Evolutionary conservation across 345 rosid species (phyloP).

Genomic region (Citrus mangshanensis): DNA sequence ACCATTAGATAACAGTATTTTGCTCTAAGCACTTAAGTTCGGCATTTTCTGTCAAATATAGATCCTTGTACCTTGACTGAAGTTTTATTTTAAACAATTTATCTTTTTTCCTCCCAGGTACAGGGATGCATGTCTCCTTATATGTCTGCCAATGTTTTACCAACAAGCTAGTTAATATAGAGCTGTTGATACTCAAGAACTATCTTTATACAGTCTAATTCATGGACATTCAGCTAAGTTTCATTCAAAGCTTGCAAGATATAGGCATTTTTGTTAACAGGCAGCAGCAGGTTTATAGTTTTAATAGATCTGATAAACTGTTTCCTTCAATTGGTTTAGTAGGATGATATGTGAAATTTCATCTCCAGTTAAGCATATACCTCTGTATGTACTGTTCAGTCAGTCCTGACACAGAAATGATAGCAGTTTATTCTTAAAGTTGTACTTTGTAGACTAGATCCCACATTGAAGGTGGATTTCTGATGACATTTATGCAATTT

Average conservation of each 20-base stretch:
- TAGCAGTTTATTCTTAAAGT: background rate
- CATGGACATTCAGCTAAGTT: background rate
- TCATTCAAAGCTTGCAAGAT: background rate
- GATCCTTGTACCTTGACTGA: background rate
- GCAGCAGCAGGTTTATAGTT: background rate
- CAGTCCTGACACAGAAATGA: background rate
- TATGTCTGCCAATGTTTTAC: constrained; percentile 57
- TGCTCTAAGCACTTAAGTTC: background rate
- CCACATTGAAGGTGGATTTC: background rate
- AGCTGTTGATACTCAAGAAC: background rate
- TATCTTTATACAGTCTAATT: background rate
- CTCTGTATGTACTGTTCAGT: background rate
- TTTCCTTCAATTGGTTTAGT: background rate
- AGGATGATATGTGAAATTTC: background rate
- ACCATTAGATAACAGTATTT: constrained; percentile 1
- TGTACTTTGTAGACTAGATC: background rate
- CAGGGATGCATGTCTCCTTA: constrained; percentile 80
- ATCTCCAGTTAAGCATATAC: too few relatives aligned
- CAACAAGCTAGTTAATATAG: constrained; percentile 36
- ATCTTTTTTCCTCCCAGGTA: constrained; percentile 41
- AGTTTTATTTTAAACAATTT: background rate
- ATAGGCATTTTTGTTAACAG: background rate
- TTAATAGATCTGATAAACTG: background rate
- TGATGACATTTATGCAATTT: background rate
- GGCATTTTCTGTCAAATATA: background rate